Base-by-base conservation (phyloP, 2,329 filamentous ascomycete species). In the Uncinocarpus reesii region DNA sequence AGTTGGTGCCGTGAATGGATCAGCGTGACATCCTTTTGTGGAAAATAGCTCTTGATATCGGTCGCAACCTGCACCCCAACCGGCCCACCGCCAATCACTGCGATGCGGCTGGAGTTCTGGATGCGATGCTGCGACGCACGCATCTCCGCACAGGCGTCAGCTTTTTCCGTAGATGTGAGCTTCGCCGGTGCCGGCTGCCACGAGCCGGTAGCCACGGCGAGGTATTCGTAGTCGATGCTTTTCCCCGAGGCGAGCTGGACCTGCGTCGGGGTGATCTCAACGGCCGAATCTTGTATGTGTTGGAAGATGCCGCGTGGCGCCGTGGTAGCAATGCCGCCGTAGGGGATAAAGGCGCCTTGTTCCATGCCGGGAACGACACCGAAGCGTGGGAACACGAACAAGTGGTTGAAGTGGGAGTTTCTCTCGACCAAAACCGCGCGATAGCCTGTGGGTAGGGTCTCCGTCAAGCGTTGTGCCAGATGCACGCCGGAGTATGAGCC, bases 361-460 rank as follows among this genome's bases (percentile, higher is more conserved):
- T 80, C 78, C 37, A 78, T 72, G 15, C 71, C 72, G 15, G 67
- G 61, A 3, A 76, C 65, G 10, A 81, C 77, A 31, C 71, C 75
- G 57, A 75, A 79, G 3, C 79, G 70, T 0, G 79, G 79, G 31
- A 81, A 70, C 10, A 74, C 71, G 70, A 77, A 82, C 0, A 75
- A 74, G 55, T 77, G 79, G 52, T 81, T 73, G 59, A 80, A 78
- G 59, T 81, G 77, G 2, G 69, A 72, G 57, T 78, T 77, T 37
- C 72, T 75, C 60, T 83, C 79, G 21, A 82, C 57, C 3, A 81
- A 63, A 0, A 81, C 63, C 2, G 79, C 71, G 1, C 69, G 67
- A 58, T 73, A 78, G 74, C 70, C 62, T 0, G 70, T 66, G 0
- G 76, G 72, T 0, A 81, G 60, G 3, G 68, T 64, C 18, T 66